Conservation (phyloP, 768 basidiomycete genomes). For the Termitomyces sp. region DNA sequence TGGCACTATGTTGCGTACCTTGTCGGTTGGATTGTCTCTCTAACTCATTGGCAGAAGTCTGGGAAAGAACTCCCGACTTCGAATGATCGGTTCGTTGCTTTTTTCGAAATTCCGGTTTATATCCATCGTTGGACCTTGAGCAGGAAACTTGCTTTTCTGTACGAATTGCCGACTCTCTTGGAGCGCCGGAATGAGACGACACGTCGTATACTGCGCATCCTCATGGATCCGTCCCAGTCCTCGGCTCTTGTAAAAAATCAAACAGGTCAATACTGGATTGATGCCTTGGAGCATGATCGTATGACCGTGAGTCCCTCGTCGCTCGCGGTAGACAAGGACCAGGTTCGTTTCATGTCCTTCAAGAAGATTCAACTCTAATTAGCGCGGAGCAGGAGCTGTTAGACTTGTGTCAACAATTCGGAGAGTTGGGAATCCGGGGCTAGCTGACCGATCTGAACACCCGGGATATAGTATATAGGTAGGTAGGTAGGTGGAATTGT, state of each 20-base stretch:
- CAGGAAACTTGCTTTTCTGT: constrained; percentile 11
- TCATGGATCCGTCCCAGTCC: constrained; percentile 6
- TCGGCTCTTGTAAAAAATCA: constrained; percentile 1
- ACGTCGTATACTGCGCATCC: constrained; percentile 16
- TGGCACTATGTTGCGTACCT: constrained; percentile 12
- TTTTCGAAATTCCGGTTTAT: not conserved
- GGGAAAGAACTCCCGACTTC: not conserved
- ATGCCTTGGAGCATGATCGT: constrained; percentile 5
- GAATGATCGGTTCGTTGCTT: constrained; percentile 4
- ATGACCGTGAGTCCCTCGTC: not conserved
- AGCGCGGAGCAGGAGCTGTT: constrained; percentile 6
- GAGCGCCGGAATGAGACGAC: constrained; percentile 10
- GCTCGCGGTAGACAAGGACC: constrained; percentile 3
- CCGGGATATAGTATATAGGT: not conserved
- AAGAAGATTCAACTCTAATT: not conserved
- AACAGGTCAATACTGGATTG: constrained; percentile 12
- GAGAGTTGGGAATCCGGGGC: constrained; percentile 4
- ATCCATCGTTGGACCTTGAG: not conserved
- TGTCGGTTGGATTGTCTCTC: constrained; percentile 9
- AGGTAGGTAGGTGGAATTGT: not conserved
- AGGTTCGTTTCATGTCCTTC: constrained; percentile 5
- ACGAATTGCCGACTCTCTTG: constrained; percentile 2
- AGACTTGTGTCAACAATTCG: constrained; percentile 13
- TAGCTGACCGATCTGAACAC: not conserved
- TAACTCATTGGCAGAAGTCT: not conserved